Base-by-base conservation (phyloP, 2,329 filamentous ascomycete genomes). In the Calonectria multiphialidica region DNA sequence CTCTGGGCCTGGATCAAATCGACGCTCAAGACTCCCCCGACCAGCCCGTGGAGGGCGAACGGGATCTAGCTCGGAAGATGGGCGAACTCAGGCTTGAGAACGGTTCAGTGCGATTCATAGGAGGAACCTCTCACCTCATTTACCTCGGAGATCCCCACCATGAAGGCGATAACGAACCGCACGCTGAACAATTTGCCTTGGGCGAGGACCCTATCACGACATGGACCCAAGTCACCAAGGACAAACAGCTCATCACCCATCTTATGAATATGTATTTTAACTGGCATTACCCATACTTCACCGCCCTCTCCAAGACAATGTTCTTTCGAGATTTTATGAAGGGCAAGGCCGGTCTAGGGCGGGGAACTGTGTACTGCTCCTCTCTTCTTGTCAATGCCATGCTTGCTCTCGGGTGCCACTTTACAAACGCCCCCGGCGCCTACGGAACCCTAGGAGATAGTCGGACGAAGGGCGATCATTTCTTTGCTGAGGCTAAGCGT, bases 261-360 rank as follows among this genome's bases (percentile, higher is more conserved):
- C 90, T 99, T 21, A 91, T 99, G 81, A 96, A 96, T 80, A 96
- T 98, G 94, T 99, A 99, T 84, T 98, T 98, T 85, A 95, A 93
- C 78, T 98, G 96, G 94, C 97, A 98, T 83, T 98, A 98, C 83
- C 93, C 95, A 21, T 98, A 97, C 84, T 99, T 98, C 82, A 96
- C 95, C 5, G 97, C 94, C 0, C 87, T 98, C 8, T 96, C 96
- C 15, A 97, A 95, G 82, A 92, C 89, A 44, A 86, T 98, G 37
- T 98, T 99, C 81, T 96, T 94, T 81, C 90, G 93, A 49, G 96
- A 98, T 81, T 98, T 98, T 78, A 83, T 93, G 53, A 89, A 89
- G 16, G 96, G 97, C 0, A 92, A 89, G 73, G 90, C 90, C 5
- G 86, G 87, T 1, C 83, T 87, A 9, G 84, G 82, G 80, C 90